phyloP scores from a whole-genome alignment of 2,329 filamentous ascomycete genomes.

The Aspergillus tamarii region DNA sequence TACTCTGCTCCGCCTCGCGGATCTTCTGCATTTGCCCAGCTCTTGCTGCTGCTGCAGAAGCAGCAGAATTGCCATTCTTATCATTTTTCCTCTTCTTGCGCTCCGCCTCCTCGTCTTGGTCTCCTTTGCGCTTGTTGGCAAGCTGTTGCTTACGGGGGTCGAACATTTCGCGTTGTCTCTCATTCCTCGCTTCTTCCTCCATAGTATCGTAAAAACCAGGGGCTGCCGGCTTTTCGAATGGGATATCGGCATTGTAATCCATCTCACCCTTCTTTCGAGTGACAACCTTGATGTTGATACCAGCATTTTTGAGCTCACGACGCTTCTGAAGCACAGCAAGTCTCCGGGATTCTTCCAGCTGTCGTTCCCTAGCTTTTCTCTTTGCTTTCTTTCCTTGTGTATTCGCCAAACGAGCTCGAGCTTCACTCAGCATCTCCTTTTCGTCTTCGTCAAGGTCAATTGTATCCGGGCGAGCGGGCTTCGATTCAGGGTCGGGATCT shows the following conservation, averaged over 20 bases:
- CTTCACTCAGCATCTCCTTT: slow-evolving; percentile 99
- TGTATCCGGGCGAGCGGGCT: slow-evolving; percentile 91
- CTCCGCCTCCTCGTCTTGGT: slow-evolving; percentile 78
- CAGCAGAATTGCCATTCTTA: slow-evolving; percentile 76
- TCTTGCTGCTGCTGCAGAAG: slow-evolving; percentile 84
- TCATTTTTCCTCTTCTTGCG: slow-evolving; percentile 87
- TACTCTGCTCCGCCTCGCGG: slow-evolving; percentile 93
- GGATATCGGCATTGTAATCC: slow-evolving; percentile 99
- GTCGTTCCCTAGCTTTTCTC: slow-evolving; percentile 91
- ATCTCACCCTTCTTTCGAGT: slow-evolving; percentile 94
- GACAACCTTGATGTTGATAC: slow-evolving; percentile 95
- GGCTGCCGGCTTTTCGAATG: slow-evolving; percentile 90
- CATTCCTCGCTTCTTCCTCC: slow-evolving; percentile 80
- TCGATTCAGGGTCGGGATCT: slow-evolving; percentile 96
- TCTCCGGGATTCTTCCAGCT: slow-evolving; percentile 90
- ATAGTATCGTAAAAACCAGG: slow-evolving; percentile 90
- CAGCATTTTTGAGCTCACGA: slow-evolving; percentile 92
- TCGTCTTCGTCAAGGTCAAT: slow-evolving; percentile 99
- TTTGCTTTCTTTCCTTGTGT: slow-evolving; percentile 99
- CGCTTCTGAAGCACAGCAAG: slow-evolving; percentile 92
- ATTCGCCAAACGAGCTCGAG: slow-evolving; percentile 91
- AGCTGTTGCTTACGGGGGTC: slow-evolving; percentile 92
- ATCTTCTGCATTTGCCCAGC: slow-evolving; percentile 94
- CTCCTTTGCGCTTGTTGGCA: slow-evolving; percentile 89
- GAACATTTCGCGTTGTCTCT: slow-evolving; percentile 79